Base-by-base conservation (phyloP, 345 rosid species). In the Arabis alpina region DNA sequence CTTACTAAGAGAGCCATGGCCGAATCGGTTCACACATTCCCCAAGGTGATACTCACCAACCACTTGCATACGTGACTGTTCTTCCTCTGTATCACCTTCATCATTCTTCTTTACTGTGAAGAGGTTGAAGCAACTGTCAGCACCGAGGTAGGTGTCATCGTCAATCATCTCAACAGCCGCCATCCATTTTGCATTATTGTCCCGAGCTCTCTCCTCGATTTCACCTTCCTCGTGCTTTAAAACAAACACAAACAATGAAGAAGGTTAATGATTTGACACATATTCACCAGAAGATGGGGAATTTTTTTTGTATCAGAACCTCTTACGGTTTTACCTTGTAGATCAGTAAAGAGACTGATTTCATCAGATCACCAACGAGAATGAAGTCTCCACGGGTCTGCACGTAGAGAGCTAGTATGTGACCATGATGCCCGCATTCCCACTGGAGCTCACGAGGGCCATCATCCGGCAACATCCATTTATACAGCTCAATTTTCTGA, bases 1-100 rank as follows among this genome's bases (percentile, higher is more conserved):
- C 97, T 89, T 94, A 13, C 89, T 95, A 5, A 94, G 93, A 37
- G 97, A 94, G n/a, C 99, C 97, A 68, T 94, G 97, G n/a, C 86
- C 75, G 82, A 94, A 94, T 49, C 93, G 61, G 72, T 91, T 91
- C 61, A 94, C 89, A 53, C 84, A 91, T 75, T 94, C 99, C 39
- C 99, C 99, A 11, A 88, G 80, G 82, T 94, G 97, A 77, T 88
- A 89, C 74, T 91, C 96, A 1, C 99, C 96, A 16, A 84, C 90
- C 61, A 88, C 95, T 83, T 94, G 96, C 44, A 94, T 87, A 19
- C 87, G 90, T 8, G 88, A 82, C 12, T 95, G 68, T 70, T 89
- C 96, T 84, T 91, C 95, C 53, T 94, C 96, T 2, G 93, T 88
- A 30, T 89, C 84, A 42, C 96, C 97, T 77, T 91, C 95, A 16